Evolutionary conservation across 2,329 filamentous ascomycete genomes (phyloP).

Genomic region (Colletotrichum camelliae): DNA sequence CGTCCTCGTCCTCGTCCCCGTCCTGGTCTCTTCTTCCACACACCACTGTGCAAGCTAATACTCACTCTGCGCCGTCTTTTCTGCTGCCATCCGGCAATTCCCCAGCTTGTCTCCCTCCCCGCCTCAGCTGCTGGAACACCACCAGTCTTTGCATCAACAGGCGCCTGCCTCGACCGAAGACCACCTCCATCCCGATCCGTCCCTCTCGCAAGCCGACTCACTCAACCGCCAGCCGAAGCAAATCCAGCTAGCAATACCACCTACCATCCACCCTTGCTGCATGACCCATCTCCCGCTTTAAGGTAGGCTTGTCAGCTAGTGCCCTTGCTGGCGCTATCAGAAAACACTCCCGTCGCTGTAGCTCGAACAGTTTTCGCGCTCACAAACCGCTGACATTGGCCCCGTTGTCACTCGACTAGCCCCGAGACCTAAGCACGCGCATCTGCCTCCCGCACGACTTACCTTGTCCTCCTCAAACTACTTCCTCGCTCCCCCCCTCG

Average conservation of each 20-base stretch:
- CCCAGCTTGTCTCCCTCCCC: background rate
- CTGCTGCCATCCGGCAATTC: background rate
- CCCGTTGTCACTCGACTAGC: constrained; percentile 7
- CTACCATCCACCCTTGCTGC: constrained; percentile 5
- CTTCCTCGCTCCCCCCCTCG: background rate
- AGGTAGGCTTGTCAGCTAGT: constrained; percentile 1
- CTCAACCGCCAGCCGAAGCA: background rate
- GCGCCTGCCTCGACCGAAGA: background rate
- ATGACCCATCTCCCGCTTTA: constrained; percentile 4
- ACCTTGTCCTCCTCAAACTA: background rate
- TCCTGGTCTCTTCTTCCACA: background rate
- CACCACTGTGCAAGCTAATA: background rate
- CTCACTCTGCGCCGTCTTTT: background rate
- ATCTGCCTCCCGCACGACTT: background rate
- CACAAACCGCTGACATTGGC: constrained; percentile 4
- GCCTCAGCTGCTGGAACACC: background rate
- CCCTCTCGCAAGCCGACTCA: background rate
- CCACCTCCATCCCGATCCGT: constrained; percentile 4
- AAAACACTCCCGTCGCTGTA: background rate
- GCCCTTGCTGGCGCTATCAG: background rate
- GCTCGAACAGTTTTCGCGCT: background rate
- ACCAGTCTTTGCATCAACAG: background rate
- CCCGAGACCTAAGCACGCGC: constrained; percentile 14
- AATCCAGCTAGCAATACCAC: background rate
- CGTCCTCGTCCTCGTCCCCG: background rate